Percentiles rank a stretch among this genome's conserved stretches.
These are phyloP conservation scores for Fusarium poae DNA, from an alignment of 2,329 filamentous ascomycete species.

Conservation along the genomic window DNA sequence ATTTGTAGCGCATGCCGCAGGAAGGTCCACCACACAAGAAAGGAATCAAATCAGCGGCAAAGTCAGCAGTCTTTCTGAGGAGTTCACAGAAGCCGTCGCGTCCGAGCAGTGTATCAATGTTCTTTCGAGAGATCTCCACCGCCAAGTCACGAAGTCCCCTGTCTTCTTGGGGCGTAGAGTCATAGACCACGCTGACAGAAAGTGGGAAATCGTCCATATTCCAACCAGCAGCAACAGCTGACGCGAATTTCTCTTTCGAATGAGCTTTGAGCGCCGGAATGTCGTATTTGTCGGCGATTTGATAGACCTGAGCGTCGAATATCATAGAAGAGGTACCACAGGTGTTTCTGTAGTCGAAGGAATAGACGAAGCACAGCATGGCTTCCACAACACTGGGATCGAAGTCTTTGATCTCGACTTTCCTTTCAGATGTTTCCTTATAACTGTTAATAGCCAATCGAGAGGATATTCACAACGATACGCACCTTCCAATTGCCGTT, in stretches of 20 bases:
- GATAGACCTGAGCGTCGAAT: constrained; percentile 19
- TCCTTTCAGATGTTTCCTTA: not conserved
- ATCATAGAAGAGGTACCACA: not conserved
- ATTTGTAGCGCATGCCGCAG: too few species aligned
- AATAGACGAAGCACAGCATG: constrained; percentile 23
- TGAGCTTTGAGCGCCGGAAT: not conserved
- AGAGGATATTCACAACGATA: not conserved
- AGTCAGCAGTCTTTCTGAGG: not conserved
- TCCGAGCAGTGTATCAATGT: not conserved
- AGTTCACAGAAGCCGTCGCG: not conserved
- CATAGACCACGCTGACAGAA: not conserved
- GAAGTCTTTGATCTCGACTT: constrained; percentile 10
- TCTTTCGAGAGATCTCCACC: not conserved
- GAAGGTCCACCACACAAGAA: not conserved
- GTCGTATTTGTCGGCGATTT: constrained; percentile 20
- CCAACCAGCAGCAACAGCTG: not conserved
- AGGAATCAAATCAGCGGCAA: constrained; percentile 14
- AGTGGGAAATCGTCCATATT: constrained; percentile 4
- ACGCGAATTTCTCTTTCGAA: not conserved
- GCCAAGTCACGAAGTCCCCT: constrained; percentile 17
- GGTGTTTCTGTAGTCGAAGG: not conserved
- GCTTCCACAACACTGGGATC: constrained; percentile 1
- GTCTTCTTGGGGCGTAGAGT: not conserved
- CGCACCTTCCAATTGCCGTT: not conserved
- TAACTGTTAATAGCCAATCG: not conserved